Percentiles rank a stretch among this genome's conserved stretches.
These are phyloP conservation scores for Gnomoniopsis smithogilvyi DNA, from an alignment of 2,329 filamentous ascomycete genomes.

Conservation along the genomic window DNA sequence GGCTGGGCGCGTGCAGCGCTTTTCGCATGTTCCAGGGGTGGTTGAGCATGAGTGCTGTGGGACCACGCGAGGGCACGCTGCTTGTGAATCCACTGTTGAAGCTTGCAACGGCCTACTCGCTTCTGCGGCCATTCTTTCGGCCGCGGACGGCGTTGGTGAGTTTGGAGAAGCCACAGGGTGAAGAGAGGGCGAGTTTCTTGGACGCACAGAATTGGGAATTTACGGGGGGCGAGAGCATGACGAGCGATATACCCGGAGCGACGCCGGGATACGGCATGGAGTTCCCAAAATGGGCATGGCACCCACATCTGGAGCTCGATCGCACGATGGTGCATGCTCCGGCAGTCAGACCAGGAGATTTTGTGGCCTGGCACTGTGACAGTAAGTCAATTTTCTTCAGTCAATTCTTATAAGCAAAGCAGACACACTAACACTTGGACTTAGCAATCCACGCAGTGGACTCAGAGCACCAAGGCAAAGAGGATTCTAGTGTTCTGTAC, in stretches of 20 bases:
- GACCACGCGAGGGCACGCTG: constrained; percentile 73
- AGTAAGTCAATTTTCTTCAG: constrained; percentile 5
- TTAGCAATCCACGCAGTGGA: constrained; percentile 76
- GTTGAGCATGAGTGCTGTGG: constrained; percentile 73
- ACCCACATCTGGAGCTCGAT: constrained; percentile 67
- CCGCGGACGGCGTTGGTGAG: constrained; percentile 26
- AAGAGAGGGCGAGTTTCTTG: constrained; percentile 35
- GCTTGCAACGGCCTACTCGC: constrained; percentile 73
- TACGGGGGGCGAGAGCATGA: constrained; percentile 41
- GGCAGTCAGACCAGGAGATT: constrained; percentile 67
- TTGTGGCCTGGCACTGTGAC: constrained; percentile 83
- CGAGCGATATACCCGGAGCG: constrained; percentile 66
- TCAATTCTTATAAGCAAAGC: too few relatives aligned
- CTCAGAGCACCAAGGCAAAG: constrained; percentile 65
- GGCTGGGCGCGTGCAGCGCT: constrained; percentile 77
- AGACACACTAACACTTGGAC: neutral
- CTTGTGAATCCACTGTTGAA: constrained; percentile 76
- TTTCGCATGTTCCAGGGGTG: constrained; percentile 91
- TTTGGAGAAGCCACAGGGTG: neutral
- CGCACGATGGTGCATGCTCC: constrained; percentile 72
- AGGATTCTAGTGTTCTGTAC: constrained; percentile 82
- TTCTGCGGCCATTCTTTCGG: constrained; percentile 82
- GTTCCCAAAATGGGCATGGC: constrained; percentile 52
- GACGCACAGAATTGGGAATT: constrained; percentile 58
- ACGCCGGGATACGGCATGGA: constrained; percentile 67